A percentile compares a stretch with the other conserved stretches of the same genome.
Evolutionary conservation across 768 basidiomycete species (phyloP).

Genomic region (Lepiota venenata): DNA sequence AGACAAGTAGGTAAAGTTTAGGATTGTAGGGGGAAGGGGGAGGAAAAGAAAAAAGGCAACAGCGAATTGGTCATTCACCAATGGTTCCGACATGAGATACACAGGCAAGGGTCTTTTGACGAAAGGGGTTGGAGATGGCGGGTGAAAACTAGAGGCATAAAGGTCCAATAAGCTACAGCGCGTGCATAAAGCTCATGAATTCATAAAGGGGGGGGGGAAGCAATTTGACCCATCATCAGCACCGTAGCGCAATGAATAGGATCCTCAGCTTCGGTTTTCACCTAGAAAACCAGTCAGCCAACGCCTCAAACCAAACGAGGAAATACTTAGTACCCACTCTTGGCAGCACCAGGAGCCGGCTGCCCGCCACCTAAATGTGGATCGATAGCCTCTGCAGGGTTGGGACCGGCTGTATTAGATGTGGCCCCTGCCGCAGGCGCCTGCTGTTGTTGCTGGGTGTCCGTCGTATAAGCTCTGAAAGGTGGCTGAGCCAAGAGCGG

Average conservation of each 20-base stretch:
- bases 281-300: not conserved
- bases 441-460: constrained; percentile 15
- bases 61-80: not conserved
- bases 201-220: not conserved
- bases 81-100: not conserved
- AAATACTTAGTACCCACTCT: constrained; percentile 1
- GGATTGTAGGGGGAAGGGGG: not conserved
- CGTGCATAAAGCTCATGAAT: constrained; percentile 8
- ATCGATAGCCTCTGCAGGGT: constrained; percentile 16
- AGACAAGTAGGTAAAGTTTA: not conserved
- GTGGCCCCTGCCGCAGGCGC: constrained; percentile 6
- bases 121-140: not conserved
- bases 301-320: not conserved
- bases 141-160: not conserved
- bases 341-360: constrained; percentile 11
- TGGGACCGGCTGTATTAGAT: constrained; percentile 5
- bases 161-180: constrained; percentile 5
- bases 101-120: not conserved
- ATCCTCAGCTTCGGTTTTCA: constrained; percentile 5
- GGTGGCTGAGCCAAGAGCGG: constrained; percentile 16
- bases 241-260: not conserved
- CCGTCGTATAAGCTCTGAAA: constrained; percentile 8
- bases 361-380: constrained; percentile 12
- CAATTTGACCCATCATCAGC: not conserved
- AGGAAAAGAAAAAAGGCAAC: not conserved